These are phyloP conservation scores for Pseudogymnoascus sp. DNA, from an alignment of 2,329 filamentous ascomycete genomes.

Conservation along the genomic window DNA sequence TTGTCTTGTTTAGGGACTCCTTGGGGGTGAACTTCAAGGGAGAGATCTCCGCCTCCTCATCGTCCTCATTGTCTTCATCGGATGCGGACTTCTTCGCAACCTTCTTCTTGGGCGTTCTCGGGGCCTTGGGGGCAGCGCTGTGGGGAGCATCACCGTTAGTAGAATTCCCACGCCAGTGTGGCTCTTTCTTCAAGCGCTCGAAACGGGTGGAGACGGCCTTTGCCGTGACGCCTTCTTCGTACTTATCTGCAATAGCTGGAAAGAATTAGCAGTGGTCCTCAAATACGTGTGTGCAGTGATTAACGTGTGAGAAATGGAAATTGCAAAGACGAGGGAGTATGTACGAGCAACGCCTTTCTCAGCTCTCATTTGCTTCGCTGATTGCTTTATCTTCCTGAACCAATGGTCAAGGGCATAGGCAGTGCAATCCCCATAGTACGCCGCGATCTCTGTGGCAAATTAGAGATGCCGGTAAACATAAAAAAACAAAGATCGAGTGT, in stretches of 20 bases:
- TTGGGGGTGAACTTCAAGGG: conserved; percentile 19
- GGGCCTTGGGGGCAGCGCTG: neutral
- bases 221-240: conserved; percentile 20
- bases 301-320: conserved; percentile 12
- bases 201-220: conserved; percentile 25
- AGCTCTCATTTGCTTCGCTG: conserved; percentile 19
- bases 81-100: conserved; percentile 9
- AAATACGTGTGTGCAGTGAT: conserved; percentile 13
- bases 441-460: conserved; percentile 19
- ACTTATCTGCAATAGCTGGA: conserved; percentile 23
- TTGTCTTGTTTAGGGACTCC: conserved; percentile 18
- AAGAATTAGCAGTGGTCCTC: conserved; percentile 21
- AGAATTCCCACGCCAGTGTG: conserved; percentile 13
- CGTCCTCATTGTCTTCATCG: conserved; percentile 14
- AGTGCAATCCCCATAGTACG: conserved; percentile 19
- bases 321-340: conserved; percentile 16
- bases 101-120: conserved; percentile 5
- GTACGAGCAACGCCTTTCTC: neutral
- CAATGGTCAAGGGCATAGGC: conserved; percentile 22
- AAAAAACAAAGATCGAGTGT: neutral
- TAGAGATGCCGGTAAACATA: conserved; percentile 12
- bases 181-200: conserved; percentile 21
- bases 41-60: neutral
- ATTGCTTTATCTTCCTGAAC: conserved; percentile 25
- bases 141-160: neutral